A percentile compares a stretch with the other conserved stretches of the same genome.
These are phyloP conservation scores for Trichocladium antarcticum DNA, from an alignment of 495 filamentous ascomycete species.

Conservation along the genomic window DNA sequence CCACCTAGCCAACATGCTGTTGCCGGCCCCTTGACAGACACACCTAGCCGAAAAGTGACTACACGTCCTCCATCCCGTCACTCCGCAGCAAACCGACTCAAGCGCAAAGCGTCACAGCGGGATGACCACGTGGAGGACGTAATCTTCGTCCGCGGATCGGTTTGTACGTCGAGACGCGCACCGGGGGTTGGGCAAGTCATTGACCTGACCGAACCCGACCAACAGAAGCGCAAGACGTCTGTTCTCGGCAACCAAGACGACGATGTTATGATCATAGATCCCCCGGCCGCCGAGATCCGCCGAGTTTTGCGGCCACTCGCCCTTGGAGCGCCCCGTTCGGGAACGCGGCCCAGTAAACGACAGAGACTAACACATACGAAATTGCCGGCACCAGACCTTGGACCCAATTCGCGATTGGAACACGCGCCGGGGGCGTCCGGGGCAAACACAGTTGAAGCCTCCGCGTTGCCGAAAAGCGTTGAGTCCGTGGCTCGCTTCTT, in stretches of 20 bases:
- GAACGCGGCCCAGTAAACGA: not conserved
- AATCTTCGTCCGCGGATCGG: not conserved
- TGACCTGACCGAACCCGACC: not conserved
- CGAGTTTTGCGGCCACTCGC: not conserved
- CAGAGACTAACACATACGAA: not conserved
- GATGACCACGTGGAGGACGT: not conserved
- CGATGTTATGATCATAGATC: slow-evolving; percentile 5
- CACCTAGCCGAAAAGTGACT: not conserved
- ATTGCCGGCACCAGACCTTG: not conserved
- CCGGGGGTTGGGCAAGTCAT: not conserved
- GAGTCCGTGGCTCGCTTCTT: slow-evolving; percentile 9
- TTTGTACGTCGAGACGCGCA: not conserved
- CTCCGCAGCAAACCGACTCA: not conserved
- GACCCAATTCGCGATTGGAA: not conserved
- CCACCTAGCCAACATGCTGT: not conserved
- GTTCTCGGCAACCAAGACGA: not conserved
- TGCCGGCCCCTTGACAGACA: not conserved
- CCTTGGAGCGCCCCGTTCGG: not conserved
- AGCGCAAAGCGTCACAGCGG: not conserved
- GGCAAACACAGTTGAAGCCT: not conserved
- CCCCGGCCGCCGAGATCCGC: not conserved
- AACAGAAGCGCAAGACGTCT: not conserved
- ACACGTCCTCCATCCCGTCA: not conserved
- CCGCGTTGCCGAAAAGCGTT: not conserved
- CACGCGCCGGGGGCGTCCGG: not conserved